Conservation (phyloP, 2,329 filamentous ascomycete genomes). For the Plectosphaerella sp. region DNA sequence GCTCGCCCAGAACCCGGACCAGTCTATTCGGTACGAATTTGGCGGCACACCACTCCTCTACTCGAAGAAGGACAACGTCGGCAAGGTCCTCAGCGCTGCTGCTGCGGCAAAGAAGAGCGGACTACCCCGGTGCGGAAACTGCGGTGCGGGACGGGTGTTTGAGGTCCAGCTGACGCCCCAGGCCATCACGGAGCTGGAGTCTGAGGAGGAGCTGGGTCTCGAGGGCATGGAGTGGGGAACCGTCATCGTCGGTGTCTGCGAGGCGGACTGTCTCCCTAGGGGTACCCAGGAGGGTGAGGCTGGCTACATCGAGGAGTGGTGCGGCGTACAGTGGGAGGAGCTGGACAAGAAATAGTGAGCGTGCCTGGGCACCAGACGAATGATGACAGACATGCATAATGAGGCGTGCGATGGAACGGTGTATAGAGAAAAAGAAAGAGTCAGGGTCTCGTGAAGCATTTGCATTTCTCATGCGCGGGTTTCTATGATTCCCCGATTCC, state of each 20-base stretch:
- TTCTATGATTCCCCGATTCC: conserved; percentile 8
- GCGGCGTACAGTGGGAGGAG: conserved; percentile 98
- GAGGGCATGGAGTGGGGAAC: conserved; percentile 99
- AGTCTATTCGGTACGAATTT: conserved; percentile 78
- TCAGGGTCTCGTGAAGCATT: conserved; percentile 1
- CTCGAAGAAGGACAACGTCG: conserved; percentile 70
- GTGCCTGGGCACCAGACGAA: neutral
- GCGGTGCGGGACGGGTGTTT: conserved; percentile 72
- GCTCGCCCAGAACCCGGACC: conserved; percentile 75
- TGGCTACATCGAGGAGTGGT: conserved; percentile 91
- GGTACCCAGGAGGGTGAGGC: conserved; percentile 57
- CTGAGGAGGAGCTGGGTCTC: conserved; percentile 57
- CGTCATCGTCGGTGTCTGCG: conserved; percentile 81
- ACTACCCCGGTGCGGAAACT: conserved; percentile 74
- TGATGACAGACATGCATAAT: neutral
- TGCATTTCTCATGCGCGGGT: conserved; percentile 3
- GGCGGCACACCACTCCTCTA: conserved; percentile 73
- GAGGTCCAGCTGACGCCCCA: conserved; percentile 92
- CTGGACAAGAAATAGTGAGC: conserved; percentile 27
- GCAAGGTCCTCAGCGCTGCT: conserved; percentile 50
- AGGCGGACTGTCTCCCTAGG: conserved; percentile 65
- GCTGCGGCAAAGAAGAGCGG: conserved; percentile 23
- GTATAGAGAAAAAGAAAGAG: neutral
- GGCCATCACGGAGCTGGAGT: conserved; percentile 84
- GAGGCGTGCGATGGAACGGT: neutral